phyloP scores from a whole-genome alignment of 2,329 filamentous ascomycete genomes.

The Calonectria multiphialidica region DNA sequence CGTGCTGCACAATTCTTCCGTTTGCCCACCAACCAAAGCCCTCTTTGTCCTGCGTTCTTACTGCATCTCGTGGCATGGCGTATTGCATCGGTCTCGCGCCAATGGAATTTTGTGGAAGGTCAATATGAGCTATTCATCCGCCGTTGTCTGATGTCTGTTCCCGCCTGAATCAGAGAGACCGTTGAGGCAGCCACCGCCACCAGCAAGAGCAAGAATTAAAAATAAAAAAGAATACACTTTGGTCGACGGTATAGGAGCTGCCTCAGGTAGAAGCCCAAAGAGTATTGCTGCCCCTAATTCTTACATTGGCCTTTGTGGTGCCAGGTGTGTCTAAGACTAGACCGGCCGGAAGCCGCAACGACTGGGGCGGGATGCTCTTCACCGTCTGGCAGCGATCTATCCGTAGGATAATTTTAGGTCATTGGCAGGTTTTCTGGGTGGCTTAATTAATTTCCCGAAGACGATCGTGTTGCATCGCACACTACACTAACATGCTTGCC shows the following conservation, averaged over 20 bases:
- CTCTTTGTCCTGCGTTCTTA: background rate
- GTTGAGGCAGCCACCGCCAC: slow-evolving; percentile 8
- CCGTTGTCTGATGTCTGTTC: slow-evolving; percentile 7
- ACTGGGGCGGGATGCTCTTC: slow-evolving; percentile 26
- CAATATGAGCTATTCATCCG: slow-evolving; percentile 1
- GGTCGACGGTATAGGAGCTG: background rate
- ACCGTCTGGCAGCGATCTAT: slow-evolving; percentile 24
- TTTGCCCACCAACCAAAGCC: background rate
- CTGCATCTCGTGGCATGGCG: slow-evolving; percentile 19
- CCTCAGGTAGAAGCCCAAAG: slow-evolving; percentile 14
- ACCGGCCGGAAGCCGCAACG: slow-evolving; percentile 29
- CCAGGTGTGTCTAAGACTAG: slow-evolving; percentile 25
- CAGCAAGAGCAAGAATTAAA: background rate
- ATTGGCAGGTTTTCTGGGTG: slow-evolving; percentile 30
- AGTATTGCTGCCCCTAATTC: background rate
- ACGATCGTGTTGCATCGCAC: slow-evolving; percentile 39
- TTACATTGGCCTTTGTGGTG: slow-evolving; percentile 13
- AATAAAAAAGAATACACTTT: background rate
- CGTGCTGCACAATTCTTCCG: slow-evolving; percentile 11
- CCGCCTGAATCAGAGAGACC: slow-evolving; percentile 10
- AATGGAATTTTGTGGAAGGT: background rate
- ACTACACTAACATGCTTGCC: slow-evolving; percentile 19
- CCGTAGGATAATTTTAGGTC: slow-evolving; percentile 28
- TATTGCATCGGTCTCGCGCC: slow-evolving; percentile 11
- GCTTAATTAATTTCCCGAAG: slow-evolving; percentile 36